phyloP scores from a whole-genome alignment of 78 protist genomes.

The Speleostelium caveatum region DNA sequence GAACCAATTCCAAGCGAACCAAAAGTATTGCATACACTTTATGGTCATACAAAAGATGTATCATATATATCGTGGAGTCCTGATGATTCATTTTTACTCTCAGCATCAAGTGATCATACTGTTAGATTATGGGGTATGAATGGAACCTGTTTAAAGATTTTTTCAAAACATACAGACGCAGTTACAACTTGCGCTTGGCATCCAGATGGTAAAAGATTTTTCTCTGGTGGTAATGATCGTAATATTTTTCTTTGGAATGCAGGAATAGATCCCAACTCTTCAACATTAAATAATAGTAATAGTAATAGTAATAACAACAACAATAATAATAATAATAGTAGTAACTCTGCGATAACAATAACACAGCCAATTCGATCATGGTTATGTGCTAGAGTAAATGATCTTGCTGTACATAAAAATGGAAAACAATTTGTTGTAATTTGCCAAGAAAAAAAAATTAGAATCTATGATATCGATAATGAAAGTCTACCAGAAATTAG shows the following conservation, averaged over 20 bases:
- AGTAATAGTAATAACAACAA: neutral
- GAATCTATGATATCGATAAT: slow-evolving; percentile 66
- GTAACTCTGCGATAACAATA: neutral
- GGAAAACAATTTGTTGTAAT: slow-evolving; percentile 74
- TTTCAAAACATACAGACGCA: slow-evolving; percentile 76
- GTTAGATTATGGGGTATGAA: slow-evolving; percentile 61
- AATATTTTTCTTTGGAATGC: slow-evolving; percentile 57
- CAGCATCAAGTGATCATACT: slow-evolving; percentile 45
- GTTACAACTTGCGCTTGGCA: slow-evolving; percentile 87
- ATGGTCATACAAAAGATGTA: slow-evolving; percentile 46
- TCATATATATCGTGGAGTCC: slow-evolving; percentile 56
- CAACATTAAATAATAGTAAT: neutral
- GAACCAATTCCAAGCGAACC: slow-evolving; percentile 22
- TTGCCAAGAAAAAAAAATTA: slow-evolving; percentile 81
- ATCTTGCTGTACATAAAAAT: slow-evolving; percentile 56
- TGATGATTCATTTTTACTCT: slow-evolving; percentile 51
- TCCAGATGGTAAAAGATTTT: slow-evolving; percentile 74
- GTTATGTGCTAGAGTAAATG: slow-evolving; percentile 78
- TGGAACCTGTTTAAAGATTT: slow-evolving; percentile 34
- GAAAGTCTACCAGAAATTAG: slow-evolving; percentile 11
- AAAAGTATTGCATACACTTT: slow-evolving; percentile 6
- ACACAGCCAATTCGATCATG: slow-evolving; percentile 28
- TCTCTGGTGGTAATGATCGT: slow-evolving; percentile 79
- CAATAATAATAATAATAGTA: neutral
- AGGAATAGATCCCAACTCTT: neutral